A percentile compares a stretch with the other conserved stretches of the same genome.
phyloP scores from a whole-genome alignment of 306 rosid genomes.

The Vigna unguiculata region DNA sequence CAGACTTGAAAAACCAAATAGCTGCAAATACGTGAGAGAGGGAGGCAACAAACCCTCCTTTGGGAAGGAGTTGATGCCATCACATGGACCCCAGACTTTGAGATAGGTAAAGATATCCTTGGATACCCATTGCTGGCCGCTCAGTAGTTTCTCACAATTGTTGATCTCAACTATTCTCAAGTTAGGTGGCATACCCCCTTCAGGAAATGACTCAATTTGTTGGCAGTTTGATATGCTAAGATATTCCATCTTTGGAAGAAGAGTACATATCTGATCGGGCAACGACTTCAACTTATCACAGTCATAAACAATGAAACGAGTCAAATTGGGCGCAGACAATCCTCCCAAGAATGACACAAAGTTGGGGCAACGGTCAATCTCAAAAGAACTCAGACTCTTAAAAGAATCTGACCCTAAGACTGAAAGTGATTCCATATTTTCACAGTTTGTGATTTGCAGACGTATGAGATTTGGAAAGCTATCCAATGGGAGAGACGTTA shows the following conservation, averaged over 20 bases:
- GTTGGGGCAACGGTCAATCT: no score
- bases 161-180: neutral
- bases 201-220: neutral
- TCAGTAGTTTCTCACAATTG: neutral
- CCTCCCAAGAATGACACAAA: no score
- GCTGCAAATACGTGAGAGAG: neutral
- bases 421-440: no score
- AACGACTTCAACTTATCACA: neutral
- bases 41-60: slow-evolving; percentile 7
- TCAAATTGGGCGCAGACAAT: no score
- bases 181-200: neutral
- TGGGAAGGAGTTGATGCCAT: slow-evolving; percentile 21
- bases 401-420: no score
- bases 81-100: neutral
- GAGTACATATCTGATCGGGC: neutral
- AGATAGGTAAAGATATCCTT: neutral
- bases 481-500: no score
- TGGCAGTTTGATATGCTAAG: neutral
- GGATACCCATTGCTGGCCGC: neutral
- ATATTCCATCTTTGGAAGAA: neutral
- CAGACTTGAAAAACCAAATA: neutral
- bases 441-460: no score
- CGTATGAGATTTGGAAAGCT: no score
- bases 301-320: no score
- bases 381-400: no score